These are phyloP conservation scores for Colletotrichum phormii DNA, from an alignment of 2,329 filamentous ascomycete species.

Conservation along the genomic window DNA sequence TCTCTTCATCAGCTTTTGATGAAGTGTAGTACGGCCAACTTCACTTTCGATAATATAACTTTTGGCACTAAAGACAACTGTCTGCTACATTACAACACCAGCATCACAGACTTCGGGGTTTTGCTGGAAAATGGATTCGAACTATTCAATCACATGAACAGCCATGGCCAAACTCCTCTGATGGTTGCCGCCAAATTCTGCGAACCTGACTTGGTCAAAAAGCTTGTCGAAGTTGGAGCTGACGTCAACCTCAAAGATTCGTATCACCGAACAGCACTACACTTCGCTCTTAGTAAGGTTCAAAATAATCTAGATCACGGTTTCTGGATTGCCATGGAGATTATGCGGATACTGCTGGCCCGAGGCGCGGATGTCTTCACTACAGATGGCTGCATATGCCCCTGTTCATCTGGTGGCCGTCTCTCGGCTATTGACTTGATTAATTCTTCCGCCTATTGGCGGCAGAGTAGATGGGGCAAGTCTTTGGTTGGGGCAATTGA, in stretches of 20 bases:
- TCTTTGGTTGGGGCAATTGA: neutral
- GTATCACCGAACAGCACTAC: neutral
- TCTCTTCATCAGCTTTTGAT: neutral
- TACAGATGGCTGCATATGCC: neutral
- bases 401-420: neutral
- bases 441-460: neutral
- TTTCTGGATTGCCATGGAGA: neutral
- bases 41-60: neutral
- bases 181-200: neutral
- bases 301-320: accelerated
- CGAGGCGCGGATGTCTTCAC: neutral
- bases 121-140: neutral
- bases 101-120: neutral
- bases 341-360: neutral
- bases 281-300: neutral
- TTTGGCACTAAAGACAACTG: neutral
- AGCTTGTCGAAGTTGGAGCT: neutral
- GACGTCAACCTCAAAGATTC: neutral
- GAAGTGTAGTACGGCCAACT: neutral
- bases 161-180: neutral
- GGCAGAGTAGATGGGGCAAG: accelerated
- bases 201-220: neutral
- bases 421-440: neutral
- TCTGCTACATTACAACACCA: neutral
- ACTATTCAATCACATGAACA: neutral